Percentiles rank a stretch among this genome's conserved stretches.
Evolutionary conservation across 768 basidiomycete genomes (phyloP).

Genomic region (Galerina marginata): DNA sequence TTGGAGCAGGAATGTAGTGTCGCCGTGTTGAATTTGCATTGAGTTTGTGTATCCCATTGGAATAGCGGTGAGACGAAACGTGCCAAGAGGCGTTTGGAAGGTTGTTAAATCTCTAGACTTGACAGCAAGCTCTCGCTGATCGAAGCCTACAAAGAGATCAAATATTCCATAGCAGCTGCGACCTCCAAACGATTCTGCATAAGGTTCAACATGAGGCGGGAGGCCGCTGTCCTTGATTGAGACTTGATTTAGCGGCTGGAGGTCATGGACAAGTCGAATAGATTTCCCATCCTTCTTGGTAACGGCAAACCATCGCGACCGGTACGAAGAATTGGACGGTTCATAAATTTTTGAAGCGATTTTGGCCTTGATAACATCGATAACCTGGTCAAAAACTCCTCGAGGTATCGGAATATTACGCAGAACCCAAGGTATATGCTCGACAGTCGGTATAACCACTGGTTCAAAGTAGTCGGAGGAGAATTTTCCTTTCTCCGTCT

Average conservation of each 20-base stretch:
- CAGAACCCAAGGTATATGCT: conserved; percentile 36
- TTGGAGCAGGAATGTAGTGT: conserved; percentile 9
- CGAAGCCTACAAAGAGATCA: conserved; percentile 38
- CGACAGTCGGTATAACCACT: conserved; percentile 29
- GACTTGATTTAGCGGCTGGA: conserved; percentile 25
- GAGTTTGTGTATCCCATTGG: conserved; percentile 46
- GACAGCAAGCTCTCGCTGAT: conserved; percentile 31
- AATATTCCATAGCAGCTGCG: conserved; percentile 22
- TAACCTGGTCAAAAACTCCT: conserved; percentile 30
- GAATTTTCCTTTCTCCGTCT: conserved; percentile 34
- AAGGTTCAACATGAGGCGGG: too few relatives aligned
- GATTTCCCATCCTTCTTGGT: conserved; percentile 30
- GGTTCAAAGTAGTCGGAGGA: conserved; percentile 29
- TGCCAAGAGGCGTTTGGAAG: too few relatives aligned
- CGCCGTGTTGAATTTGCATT: conserved; percentile 19
- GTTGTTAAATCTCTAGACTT: conserved; percentile 39
- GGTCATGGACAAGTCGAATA: conserved; percentile 15
- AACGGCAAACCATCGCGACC: conserved; percentile 32
- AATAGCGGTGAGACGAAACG: conserved; percentile 30
- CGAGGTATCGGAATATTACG: conserved; percentile 38
- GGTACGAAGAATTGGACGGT: conserved; percentile 26
- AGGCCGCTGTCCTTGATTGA: conserved; percentile 1
- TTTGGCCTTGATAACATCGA: conserved; percentile 31
- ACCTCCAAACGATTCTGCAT: too few relatives aligned
- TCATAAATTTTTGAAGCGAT: conserved; percentile 29